These are phyloP conservation scores for Tolypocladium guangdongense DNA, from an alignment of 2,329 filamentous ascomycete genomes.

Conservation along the genomic window DNA sequence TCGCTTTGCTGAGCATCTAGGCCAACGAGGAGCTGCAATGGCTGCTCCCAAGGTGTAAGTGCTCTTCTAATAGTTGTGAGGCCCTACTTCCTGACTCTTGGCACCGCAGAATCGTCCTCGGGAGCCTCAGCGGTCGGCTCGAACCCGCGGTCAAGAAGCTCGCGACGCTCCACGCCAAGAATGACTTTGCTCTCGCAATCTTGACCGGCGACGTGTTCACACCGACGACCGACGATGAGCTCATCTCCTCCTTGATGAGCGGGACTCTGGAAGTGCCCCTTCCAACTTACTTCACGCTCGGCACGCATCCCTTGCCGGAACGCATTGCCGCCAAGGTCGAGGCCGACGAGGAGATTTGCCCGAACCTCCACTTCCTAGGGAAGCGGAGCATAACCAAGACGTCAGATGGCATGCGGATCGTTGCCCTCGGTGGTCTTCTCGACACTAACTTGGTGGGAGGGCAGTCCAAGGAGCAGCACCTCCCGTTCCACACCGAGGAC, in stretches of 20 bases:
- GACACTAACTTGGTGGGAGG: constrained; percentile 50
- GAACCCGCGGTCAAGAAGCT: constrained; percentile 70
- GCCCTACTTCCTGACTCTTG: neutral
- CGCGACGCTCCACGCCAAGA: constrained; percentile 70
- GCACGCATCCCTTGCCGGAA: constrained; percentile 58
- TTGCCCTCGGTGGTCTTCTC: constrained; percentile 68
- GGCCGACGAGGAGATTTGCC: constrained; percentile 63
- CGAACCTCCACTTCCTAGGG: constrained; percentile 84
- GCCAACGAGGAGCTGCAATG: constrained; percentile 20
- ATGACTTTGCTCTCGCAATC: constrained; percentile 77
- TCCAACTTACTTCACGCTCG: constrained; percentile 85
- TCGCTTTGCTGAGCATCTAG: neutral
- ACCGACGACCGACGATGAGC: constrained; percentile 44
- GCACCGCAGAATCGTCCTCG: constrained; percentile 59
- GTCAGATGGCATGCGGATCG: constrained; percentile 76
- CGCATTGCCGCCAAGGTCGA: constrained; percentile 63
- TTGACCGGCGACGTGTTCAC: constrained; percentile 76
- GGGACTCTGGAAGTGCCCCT: constrained; percentile 67
- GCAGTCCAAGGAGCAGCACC: constrained; percentile 58
- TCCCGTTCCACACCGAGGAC: constrained; percentile 65
- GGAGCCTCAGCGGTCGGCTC: constrained; percentile 71
- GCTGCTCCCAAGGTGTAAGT: constrained; percentile 38
- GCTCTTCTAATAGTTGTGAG: neutral
- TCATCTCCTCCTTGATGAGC: constrained; percentile 53
- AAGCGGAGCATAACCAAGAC: constrained; percentile 84